A percentile compares a stretch with the other conserved stretches of the same genome.
Conservation (phyloP, 106 monocot genomes). For the Dioscorea zingiberensis region DNA sequence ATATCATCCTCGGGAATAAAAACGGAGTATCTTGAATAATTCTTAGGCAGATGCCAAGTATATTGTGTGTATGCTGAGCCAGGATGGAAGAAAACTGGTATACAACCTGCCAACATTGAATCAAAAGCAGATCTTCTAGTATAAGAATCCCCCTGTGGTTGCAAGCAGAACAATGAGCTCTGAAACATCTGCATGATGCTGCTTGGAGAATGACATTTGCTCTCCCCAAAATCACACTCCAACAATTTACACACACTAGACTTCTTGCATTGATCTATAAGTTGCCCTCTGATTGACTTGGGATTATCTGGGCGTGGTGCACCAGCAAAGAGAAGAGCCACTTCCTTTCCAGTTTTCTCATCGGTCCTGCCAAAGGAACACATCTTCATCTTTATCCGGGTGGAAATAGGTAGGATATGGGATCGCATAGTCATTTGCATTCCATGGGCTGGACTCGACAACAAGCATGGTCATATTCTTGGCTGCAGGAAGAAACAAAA, state of each 20-base stretch:
- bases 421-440: constrained; percentile 78
- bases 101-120: constrained; percentile 88
- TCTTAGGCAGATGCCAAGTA: constrained; percentile 81
- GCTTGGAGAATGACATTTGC: constrained; percentile 77
- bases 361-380: constrained; percentile 76
- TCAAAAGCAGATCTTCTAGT: constrained; percentile 89
- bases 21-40: constrained; percentile 60
- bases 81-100: constrained; percentile 94
- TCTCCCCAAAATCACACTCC: constrained; percentile 80
- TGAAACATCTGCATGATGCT: constrained; percentile 84
- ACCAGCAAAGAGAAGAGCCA: constrained; percentile 79
- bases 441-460: constrained; percentile 84
- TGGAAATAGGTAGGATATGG: constrained; percentile 88
- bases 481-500: constrained; percentile 63
- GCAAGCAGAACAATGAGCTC: constrained; percentile 80
- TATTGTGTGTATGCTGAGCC: constrained; percentile 82
- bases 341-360: constrained; percentile 62
- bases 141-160: constrained; percentile 79
- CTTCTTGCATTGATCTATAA: constrained; percentile 66
- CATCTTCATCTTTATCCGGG: constrained; percentile 57
- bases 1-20: constrained; percentile 71
- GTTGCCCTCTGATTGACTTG: constrained; percentile 63
- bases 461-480: constrained; percentile 79
- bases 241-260: constrained; percentile 50
- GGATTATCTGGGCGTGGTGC: constrained; percentile 66